phyloP scores from a whole-genome alignment of 2,329 filamentous ascomycete species.

The Ceratocystiopsis sp. region DNA sequence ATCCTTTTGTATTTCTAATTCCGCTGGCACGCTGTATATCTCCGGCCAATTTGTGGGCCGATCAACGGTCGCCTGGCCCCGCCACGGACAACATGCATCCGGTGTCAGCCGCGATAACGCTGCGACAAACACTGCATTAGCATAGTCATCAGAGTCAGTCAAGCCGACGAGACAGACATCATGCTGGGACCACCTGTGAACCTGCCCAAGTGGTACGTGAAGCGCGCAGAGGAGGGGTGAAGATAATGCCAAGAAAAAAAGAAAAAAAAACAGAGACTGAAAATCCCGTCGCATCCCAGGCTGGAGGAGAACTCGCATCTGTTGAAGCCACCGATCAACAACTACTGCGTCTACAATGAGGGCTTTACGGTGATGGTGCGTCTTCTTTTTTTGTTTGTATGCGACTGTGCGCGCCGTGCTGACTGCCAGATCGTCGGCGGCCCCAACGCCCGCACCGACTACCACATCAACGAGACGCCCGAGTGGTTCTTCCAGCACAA shows the following conservation, averaged over 20 bases:
- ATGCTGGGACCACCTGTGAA: slow-evolving; percentile 37
- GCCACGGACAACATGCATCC: too few species aligned
- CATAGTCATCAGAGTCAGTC: background rate
- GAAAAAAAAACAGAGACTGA: background rate
- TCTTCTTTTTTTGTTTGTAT: background rate
- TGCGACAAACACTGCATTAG: too few species aligned
- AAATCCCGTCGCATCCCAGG: slow-evolving; percentile 32
- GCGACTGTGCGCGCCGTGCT: too few species aligned
- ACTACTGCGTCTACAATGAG: slow-evolving; percentile 89
- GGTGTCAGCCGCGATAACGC: too few species aligned
- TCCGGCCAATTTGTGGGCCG: too few species aligned
- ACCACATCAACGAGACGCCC: slow-evolving; percentile 91
- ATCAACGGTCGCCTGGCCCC: too few species aligned
- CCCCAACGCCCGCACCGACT: slow-evolving; percentile 90
- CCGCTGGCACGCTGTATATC: too few species aligned
- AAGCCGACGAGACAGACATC: background rate
- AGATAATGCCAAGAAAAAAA: background rate
- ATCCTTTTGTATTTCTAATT: too few species aligned
- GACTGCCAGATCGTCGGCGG: slow-evolving; percentile 50
- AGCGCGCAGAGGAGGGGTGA: too few species aligned
- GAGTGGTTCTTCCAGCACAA: slow-evolving; percentile 98
- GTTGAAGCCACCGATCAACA: slow-evolving; percentile 86
- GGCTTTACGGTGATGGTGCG: slow-evolving; percentile 64
- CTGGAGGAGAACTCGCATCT: slow-evolving; percentile 83
- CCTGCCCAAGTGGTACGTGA: slow-evolving; percentile 38